Evolutionary conservation across 352 stramenopile species (phyloP), one percentile per base, ranked within the genome.

Genomic region (Thalassiosira livingstoniorum): DNA sequence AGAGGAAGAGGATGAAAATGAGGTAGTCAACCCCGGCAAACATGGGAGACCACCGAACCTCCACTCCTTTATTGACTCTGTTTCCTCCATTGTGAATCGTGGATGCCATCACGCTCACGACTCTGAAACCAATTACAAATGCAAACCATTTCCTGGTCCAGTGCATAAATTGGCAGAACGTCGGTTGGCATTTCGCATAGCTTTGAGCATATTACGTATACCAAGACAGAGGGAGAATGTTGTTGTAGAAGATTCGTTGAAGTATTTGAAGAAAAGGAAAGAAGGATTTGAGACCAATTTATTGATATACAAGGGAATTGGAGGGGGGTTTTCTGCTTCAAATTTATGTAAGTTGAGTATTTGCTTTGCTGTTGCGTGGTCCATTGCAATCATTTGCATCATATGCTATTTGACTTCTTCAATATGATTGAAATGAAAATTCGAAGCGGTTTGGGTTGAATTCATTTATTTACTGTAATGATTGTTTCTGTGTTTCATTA

Each of bases 51-150:
- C n/a, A n/a, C n/a, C n/a, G n/a, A 31, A 55, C 2, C 62, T 77
- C 47, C 21, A 57, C 21, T 64, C 60, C 2, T 85, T 85, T 45
- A 85, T 85, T 67, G 27, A 85, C 27, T 39, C 55, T 10, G 70
- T 85, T 54, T 85, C 78, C 0, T 67, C 62, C 4, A 75, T 85
- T 29, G 74, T 85, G 25, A 31, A 74, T 65, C 27, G 63, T 23
- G 71, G 70, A 1, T 85, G 78, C 70, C 78, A 81, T 57, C 47
- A 82, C 32, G 57, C 65, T 31, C 66, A 65, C 0, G 42, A 66
- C 29, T n/a, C n/a, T n/a, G n/a, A n/a, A n/a, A n/a, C n/a, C n/a
- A n/a, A n/a, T n/a, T n/a, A n/a, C n/a, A n/a, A n/a, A n/a, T 75
- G 75, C 47, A 21, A 54, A 25, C 69, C 60, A 23, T 37, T 39